Evolutionary conservation across 352 stramenopile species (phyloP), one percentile per base, ranked within the genome.

Genomic region (Phytophthora rubi): DNA sequence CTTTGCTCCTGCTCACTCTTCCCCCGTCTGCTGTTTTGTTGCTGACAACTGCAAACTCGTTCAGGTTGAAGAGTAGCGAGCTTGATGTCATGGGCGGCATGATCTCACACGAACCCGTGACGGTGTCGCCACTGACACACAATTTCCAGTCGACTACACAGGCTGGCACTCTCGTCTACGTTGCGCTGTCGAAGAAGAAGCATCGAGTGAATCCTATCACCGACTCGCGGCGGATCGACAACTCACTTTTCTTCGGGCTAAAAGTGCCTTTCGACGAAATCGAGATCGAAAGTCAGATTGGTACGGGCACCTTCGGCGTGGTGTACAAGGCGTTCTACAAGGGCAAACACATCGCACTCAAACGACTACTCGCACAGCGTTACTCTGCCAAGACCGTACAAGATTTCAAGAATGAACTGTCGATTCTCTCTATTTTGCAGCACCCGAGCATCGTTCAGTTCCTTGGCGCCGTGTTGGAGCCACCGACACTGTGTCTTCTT

Each of bases 381-480:
- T 82, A 83, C 62, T 86, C 79, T 30, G 71, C 72, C 28, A 91
- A 91, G 66, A 86, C 75, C 21, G 71, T 90, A 7, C 71, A 81
- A 23, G 78, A 95, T 62, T 95, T 95, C 58, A 81, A 86, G 47
- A 91, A 93, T 56, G 86, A 95, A 61, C 73, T 95, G 37, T 85
- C 86, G n/a, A 94, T 95, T 65, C 81, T 95, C 18, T 92, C 83
- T 2, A 79, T 93, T 45, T 73, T 94, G 21, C 85, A 86, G 32
- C 85, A 95, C 60, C 68, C 85, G 7, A 93, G 88, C 62, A 94
- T 95, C 49, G 86, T 95, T 9, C 85, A 92, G 65, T 95, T 95
- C 59, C 77, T 94, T 18, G 86, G 86, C 26, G 83, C 86, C 4
- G 85, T 92, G 10, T 70, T 83, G n/a, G 75, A 86, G 18, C 80